Evolutionary conservation across 2,329 filamentous ascomycete species (phyloP), one percentile per base, ranked within the genome.

Genomic region (Aspergillus nomiae): DNA sequence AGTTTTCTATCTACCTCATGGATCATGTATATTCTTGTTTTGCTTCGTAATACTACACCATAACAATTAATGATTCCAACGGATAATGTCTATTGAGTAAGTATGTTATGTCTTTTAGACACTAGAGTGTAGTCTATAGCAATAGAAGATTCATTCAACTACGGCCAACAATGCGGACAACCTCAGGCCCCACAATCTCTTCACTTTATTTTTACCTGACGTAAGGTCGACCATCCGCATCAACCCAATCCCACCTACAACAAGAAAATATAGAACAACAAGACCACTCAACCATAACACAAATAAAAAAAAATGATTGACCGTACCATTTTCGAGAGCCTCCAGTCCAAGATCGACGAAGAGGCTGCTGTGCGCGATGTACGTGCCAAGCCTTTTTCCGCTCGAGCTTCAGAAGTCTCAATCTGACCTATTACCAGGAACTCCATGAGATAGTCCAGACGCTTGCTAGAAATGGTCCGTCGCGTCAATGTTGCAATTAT

Each of bases 311-410:
- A 79, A 61, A 87, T 90, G 84, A 88, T 95, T 73, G 90, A 96
- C 76, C 90, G 92, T 64, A 85, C 86, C 68, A 92, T 98, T 77
- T 97, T 98, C 79, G 88, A 93, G 74, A 86, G 90, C 71, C 89
- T 99, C 65, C 94, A 97, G 80, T 83, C 86, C 63, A 94, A 94
- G 78, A 92, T 97, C 71, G 95, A 98, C 70, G 90, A 96, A 77
- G 95, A 98, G 76, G 85, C 87, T 10, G 84, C 86, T 60, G 89
- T 96, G 60, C 89, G 92, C 73, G 94, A 98, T 75, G 87, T 89
- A 74, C 11, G 43, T 19, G 36, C 71, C 70, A 61, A 56, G 67
- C 71, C 68, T 46, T 46, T 16, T 36, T 7, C 9, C 10, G 11
- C 24, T 19, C 34, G 24, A 28, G 34, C 46, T 41, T 48, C 30